phyloP scores from a whole-genome alignment of 2,329 filamentous ascomycete genomes.

The Hymenoscyphus albidus region DNA sequence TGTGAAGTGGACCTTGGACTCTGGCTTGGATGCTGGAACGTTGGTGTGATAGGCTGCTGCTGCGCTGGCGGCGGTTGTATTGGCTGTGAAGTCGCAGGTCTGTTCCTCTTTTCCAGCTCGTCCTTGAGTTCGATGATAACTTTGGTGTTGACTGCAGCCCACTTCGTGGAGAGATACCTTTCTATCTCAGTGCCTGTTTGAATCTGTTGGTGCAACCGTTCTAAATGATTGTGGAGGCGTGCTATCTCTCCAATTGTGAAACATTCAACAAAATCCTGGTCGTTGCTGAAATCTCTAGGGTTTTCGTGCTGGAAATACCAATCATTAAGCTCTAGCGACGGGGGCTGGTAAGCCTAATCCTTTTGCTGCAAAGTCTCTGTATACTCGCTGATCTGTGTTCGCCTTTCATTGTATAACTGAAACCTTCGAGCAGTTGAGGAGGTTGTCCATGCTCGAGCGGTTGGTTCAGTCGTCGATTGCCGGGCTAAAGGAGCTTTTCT shows the following conservation, averaged over 20 bases:
- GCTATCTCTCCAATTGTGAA: not conserved
- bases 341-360: not conserved
- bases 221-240: not conserved
- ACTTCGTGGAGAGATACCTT: not conserved
- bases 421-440: not conserved
- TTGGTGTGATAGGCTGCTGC: not conserved
- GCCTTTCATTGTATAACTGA: not conserved
- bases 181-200: not conserved
- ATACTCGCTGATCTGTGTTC: not conserved
- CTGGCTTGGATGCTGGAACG: not conserved
- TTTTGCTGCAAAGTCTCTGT: not conserved
- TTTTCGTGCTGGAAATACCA: constrained; percentile 1
- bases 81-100: not conserved
- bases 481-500: not conserved
- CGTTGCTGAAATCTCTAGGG: not conserved
- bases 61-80: not conserved
- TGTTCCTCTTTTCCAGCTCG: not conserved
- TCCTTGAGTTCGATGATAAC: not conserved
- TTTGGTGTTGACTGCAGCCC: not conserved
- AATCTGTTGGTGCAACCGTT: not conserved
- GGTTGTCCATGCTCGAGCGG: not conserved
- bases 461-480: not conserved
- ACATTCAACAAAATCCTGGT: not conserved
- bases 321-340: not conserved
- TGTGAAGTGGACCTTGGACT: not conserved